Evolutionary conservation across 257 asterid genomes (phyloP), one percentile per base, ranked within the genome.

Genomic region (Vinca minor): DNA sequence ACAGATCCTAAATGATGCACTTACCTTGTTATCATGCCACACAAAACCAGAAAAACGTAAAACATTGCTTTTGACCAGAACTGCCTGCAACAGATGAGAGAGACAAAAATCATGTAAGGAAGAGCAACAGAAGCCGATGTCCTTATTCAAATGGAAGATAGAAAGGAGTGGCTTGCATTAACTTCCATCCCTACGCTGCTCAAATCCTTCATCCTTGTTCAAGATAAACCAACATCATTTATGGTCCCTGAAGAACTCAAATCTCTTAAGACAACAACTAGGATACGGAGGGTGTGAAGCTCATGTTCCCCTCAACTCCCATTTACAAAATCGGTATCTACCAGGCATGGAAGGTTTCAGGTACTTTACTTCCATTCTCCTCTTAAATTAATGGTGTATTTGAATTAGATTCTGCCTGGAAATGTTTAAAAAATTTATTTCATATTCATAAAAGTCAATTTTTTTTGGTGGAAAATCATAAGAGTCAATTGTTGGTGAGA

Each of bases 21-120:
- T 53, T 73, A 90, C 99, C 95, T 87, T 95, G 65, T 90, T 81
- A 65, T 71, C 92, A 84, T 78, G 90, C 95, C 96, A 93, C 55
- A 87, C 95, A 32, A 89, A 84, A 62, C 99, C 96, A 69, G 99
- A 93, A 81, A 89, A 93, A 64, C 86, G 85, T 44, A 85, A 84
- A 39, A 93, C 79, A 59, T 93, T 84, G 73, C 41, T 75, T 82
- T 87, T 93, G 69, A 87, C 59, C 78, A 84, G 89, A 79, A 88
- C 83, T 39, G 92, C 96, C 99, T 93, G 87, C 67, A 73, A 41
- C 49, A 59, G 2, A 25, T 12, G 38, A 38, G 32, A 69, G 52
- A 12, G 26, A 52, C n/a, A 4, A 41, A 42, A 13, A 58, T 14
- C 42, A 62, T 17, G 8, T 28, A 6, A 63, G 26, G 28, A 55